A percentile compares a stretch with the other conserved stretches of the same genome.
Evolutionary conservation across 2,329 filamentous ascomycete species (phyloP).

Genomic region (Fusarium illudens): DNA sequence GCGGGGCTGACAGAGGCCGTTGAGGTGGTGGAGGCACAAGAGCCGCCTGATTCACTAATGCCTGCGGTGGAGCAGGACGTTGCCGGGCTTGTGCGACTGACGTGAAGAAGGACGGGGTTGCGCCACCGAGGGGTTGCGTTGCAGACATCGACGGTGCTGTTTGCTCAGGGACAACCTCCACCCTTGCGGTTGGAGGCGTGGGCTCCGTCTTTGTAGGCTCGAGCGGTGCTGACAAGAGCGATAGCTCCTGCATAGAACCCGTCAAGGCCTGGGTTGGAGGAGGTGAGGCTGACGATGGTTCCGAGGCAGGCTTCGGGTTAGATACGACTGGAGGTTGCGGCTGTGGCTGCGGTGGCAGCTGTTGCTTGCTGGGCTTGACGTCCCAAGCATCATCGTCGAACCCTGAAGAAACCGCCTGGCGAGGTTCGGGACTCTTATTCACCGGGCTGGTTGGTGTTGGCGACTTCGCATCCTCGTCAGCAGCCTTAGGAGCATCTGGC

Average conservation of each 20-base stretch:
- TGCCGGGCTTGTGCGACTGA: constrained; percentile 56
- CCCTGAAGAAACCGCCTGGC: constrained; percentile 55
- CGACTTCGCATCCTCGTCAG: constrained; percentile 35
- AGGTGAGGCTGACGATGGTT: constrained; percentile 26
- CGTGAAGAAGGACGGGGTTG: constrained; percentile 67
- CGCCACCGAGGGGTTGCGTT: constrained; percentile 60
- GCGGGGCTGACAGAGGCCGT: constrained; percentile 86
- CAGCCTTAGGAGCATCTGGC: constrained; percentile 49
- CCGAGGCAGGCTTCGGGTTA: constrained; percentile 36
- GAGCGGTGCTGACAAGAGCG: constrained; percentile 61
- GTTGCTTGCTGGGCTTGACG: constrained; percentile 80
- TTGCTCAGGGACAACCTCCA: constrained; percentile 27
- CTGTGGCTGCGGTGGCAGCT: constrained; percentile 34
- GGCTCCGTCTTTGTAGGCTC: constrained; percentile 57
- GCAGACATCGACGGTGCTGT: constrained; percentile 47
- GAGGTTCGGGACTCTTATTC: constrained; percentile 44
- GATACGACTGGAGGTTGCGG: constrained; percentile 20
- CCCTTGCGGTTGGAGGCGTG: constrained; percentile 40
- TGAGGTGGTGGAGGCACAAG: constrained; percentile 80
- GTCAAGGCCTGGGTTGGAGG: constrained; percentile 63
- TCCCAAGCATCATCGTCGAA: constrained; percentile 99
- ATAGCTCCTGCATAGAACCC: constrained; percentile 71
- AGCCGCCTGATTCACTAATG: constrained; percentile 64
- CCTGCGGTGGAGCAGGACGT: constrained; percentile 43
- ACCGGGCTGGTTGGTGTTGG: constrained; percentile 37